Percentiles rank a stretch among this genome's conserved stretches.
These are phyloP conservation scores for Gracilaria vermiculophylla DNA, from an alignment of 23 red algal species.

Conservation along the genomic window DNA sequence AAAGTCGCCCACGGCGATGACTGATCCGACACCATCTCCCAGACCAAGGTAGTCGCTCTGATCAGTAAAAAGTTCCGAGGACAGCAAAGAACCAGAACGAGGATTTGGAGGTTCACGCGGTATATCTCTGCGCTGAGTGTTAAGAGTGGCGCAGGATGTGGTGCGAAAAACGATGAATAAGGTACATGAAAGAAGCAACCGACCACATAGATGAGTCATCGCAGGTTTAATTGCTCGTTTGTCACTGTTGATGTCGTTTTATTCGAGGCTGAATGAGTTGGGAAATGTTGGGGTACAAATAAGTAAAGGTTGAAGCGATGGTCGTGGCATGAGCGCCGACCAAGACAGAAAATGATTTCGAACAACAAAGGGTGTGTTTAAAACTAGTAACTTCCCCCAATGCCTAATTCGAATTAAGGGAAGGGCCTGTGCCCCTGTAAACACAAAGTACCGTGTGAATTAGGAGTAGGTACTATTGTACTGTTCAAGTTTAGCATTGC, in stretches of 20 bases:
- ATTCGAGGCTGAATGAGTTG: not conserved
- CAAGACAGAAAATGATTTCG: too few species aligned
- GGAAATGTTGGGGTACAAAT: not conserved
- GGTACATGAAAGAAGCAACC: not conserved
- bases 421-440: too few species aligned
- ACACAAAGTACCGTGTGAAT: too few species aligned
- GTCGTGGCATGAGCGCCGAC: too few species aligned
- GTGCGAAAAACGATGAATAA: not conserved
- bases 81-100: not conserved
- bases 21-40: constrained; percentile 53
- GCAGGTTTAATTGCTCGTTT: not conserved
- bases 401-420: too few species aligned
- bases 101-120: constrained; percentile 4
- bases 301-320: too few species aligned
- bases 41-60: constrained; percentile 70
- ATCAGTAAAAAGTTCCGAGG: constrained; percentile 45
- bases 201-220: not conserved
- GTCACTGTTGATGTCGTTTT: not conserved
- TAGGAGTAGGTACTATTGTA: too few species aligned
- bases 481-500: too few species aligned
- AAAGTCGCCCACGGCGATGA: constrained; percentile 81
- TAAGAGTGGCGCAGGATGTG: not conserved
- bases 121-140: not conserved
- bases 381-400: too few species aligned
- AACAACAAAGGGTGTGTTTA: too few species aligned